Conservation (phyloP, 176 grass and related monocot genomes). For the Carex cristatella region DNA sequence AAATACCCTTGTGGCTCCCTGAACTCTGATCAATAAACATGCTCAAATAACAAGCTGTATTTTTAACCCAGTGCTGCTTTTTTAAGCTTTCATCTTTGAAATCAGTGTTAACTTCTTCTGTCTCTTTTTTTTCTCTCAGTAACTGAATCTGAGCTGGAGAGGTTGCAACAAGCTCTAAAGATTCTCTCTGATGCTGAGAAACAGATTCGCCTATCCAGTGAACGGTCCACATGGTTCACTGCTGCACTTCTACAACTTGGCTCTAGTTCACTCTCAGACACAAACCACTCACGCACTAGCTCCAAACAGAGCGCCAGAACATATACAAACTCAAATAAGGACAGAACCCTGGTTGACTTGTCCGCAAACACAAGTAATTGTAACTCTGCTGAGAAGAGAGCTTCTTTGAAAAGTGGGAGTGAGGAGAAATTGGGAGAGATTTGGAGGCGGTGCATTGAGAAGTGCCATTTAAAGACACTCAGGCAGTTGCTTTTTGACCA, state of each 20-base stretch:
- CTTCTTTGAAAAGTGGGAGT: conserved; percentile 24
- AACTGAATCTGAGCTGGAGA: conserved; percentile 91
- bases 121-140: conserved; percentile 33
- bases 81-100: conserved; percentile 8
- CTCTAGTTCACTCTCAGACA: conserved; percentile 64
- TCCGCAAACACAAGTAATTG: conserved; percentile 40
- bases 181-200: conserved; percentile 98
- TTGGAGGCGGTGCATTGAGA: conserved; percentile 65
- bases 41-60: background rate
- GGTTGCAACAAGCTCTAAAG: conserved; percentile 85
- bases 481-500: conserved; percentile 56
- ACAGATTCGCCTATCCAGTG: conserved; percentile 85
- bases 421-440: conserved; percentile 50
- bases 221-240: conserved; percentile 95
- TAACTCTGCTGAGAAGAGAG: conserved; percentile 24
- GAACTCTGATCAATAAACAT: background rate
- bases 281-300: conserved; percentile 48
- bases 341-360: conserved; percentile 40
- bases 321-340: conserved; percentile 33
- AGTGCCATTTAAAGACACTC: conserved; percentile 72
- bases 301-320: conserved; percentile 55
- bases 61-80: background rate
- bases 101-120: background rate
- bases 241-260: conserved; percentile 94
- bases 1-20: background rate